Percentiles rank a stretch among this genome's conserved stretches.
Evolutionary conservation across 306 rosid genomes (phyloP).

Genomic region (Fragaria iinumae): DNA sequence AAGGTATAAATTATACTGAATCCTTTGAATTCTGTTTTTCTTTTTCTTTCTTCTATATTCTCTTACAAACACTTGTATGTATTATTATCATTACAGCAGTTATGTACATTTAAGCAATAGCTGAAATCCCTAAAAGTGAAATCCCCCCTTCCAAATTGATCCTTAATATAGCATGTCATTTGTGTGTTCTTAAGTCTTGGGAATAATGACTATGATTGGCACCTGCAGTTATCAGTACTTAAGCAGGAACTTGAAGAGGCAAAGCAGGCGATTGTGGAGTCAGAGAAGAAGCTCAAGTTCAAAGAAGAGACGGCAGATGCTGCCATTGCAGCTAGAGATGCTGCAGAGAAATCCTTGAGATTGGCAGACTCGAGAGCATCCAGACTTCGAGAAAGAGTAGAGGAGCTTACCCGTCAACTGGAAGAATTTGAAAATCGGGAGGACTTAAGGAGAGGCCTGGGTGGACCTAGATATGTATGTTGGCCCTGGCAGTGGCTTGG

Average conservation of each 20-base stretch:
- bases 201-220: conserved; percentile 19
- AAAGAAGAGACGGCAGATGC: conserved; percentile 96
- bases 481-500: conserved; percentile 99
- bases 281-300: conserved; percentile 81
- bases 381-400: conserved; percentile 85
- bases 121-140: background rate
- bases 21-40: background rate
- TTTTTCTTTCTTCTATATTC: background rate
- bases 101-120: background rate
- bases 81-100: background rate
- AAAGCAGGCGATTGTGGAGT: conserved; percentile 70
- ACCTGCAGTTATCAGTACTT: conserved; percentile 66
- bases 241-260: conserved; percentile 91
- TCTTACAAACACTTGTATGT: background rate
- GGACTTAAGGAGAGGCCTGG: conserved; percentile 55
- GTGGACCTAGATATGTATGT: conserved; percentile 81
- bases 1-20: background rate
- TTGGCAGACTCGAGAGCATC: conserved; percentile 87
- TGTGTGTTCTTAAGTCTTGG: background rate
- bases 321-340: conserved; percentile 99
- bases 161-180: background rate
- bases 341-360: conserved; percentile 89
- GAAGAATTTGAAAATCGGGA: conserved; percentile 82
- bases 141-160: background rate
- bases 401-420: conserved; percentile 88